Conservation (phyloP, 2,329 filamentous ascomycete species). For the Ophiosphaerella korrae region DNA sequence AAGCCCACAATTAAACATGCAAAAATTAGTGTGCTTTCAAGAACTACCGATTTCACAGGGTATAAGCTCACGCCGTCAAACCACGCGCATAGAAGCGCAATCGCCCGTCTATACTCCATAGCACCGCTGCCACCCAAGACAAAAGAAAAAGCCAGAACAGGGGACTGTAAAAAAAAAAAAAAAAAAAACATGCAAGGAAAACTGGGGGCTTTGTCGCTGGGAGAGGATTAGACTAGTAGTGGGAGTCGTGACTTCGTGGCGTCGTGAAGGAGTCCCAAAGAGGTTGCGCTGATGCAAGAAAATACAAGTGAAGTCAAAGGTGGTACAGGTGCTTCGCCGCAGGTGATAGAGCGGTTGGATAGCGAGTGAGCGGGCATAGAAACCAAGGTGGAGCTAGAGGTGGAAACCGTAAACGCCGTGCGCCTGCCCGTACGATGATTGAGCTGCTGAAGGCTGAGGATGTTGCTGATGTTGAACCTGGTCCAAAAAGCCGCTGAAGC, state of each 20-base stretch:
- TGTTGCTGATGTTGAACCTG: conserved; percentile 27
- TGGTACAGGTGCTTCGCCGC: conserved; percentile 6
- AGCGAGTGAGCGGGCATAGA: not conserved
- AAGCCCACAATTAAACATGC: conserved; percentile 9
- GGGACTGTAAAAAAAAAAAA: conserved; percentile 6
- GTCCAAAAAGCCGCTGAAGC: conserved; percentile 36
- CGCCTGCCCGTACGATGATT: conserved; percentile 27
- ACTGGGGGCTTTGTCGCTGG: conserved; percentile 9
- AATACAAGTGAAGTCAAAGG: conserved; percentile 32
- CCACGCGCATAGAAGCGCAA: conserved; percentile 22
- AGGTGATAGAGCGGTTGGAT: not conserved
- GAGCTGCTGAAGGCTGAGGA: conserved; percentile 17
- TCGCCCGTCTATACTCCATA: conserved; percentile 25
- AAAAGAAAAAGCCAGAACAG: conserved; percentile 9
- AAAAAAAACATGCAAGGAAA: conserved; percentile 9
- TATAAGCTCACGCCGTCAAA: conserved; percentile 9
- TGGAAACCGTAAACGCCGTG: conserved; percentile 34
- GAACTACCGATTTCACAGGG: conserved; percentile 12
- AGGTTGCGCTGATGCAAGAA: conserved; percentile 40
- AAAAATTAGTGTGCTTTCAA: conserved; percentile 34
- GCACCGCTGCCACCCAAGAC: conserved; percentile 15
- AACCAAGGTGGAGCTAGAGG: conserved; percentile 16
- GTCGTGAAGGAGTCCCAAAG: conserved; percentile 35
- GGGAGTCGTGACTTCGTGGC: conserved; percentile 45
- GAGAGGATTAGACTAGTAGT: conserved; percentile 25